Base-by-base conservation (phyloP, 2,329 filamentous ascomycete genomes). In the Nectriaceae sp. region DNA sequence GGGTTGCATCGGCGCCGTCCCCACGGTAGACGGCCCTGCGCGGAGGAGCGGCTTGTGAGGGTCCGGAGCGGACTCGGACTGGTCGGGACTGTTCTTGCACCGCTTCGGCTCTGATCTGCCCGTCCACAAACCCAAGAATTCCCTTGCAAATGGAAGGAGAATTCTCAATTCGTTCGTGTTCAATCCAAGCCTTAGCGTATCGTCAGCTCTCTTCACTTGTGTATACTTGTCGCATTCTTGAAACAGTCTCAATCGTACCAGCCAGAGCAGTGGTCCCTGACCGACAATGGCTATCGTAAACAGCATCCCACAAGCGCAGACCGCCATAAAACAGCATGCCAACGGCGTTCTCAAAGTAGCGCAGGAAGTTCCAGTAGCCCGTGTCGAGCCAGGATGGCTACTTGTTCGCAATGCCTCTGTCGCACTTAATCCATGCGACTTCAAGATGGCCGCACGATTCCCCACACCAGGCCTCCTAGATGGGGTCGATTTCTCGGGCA, bases 401-500 rank as follows among this genome's bases (percentile, higher is more conserved):
- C 33, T 52, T 29, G 53, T 52, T 16, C 42, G 40, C 19, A 48
- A 24, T 1, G 33, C 31, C 3, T 56, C 62, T 4, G 60, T 68
- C 3, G 62, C 57, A 2, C 21, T 69, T 21, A 68, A 68, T 52
- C 66, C 59, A 4, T 50, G 46, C 46, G 65, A 69, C 52, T 54
- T 45, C 46, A 68, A 69, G 47, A 66, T 66, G 61, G 41, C 47
- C 2, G 49, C 41, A 4, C 31, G 29, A 2, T 56, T 63, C 20
- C 56, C 54, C 2, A 42, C 20, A 2, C 53, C 57, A 2, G 63
- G 61, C 15, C 53, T 56, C 21, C 46, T 58, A 11, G 44, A 43
- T 42, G 67, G 68, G 11, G 59, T 56, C 40, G 68, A 70, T 44
- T 66, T 65, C 21, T 54, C 61, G 4, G 68, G 66, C 5, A 41